Conservation (phyloP, 371 early-diverging fungal species). For the Haplosporangium sp. region DNA sequence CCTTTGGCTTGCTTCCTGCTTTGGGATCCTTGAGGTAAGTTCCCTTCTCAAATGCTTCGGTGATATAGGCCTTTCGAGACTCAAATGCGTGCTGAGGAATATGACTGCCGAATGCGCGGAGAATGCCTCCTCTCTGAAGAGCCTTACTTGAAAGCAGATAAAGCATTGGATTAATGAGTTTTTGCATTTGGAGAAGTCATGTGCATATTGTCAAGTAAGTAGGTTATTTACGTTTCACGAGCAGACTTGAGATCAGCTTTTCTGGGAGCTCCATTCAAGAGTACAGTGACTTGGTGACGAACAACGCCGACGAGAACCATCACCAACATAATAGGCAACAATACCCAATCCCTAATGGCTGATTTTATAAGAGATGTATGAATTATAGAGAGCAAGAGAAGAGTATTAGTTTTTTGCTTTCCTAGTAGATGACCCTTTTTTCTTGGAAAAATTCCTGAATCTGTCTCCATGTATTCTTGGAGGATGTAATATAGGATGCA, state of each 20-base stretch:
- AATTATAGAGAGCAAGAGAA: neutral
- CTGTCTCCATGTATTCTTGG: neutral
- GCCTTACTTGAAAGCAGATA: conserved; percentile 65
- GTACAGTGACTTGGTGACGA: conserved; percentile 90
- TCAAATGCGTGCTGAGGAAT: conserved; percentile 81
- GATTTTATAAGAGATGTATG: neutral
- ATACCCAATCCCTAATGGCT: conserved; percentile 94
- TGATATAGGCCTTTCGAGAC: conserved; percentile 75
- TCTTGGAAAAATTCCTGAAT: neutral
- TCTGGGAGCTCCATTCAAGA: conserved; percentile 85
- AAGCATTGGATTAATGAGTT: too few species aligned
- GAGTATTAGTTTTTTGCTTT: conserved; percentile 1
- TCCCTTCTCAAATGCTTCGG: conserved; percentile 85
- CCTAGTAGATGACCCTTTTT: neutral
- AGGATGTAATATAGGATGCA: neutral
- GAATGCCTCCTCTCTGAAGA: conserved; percentile 76
- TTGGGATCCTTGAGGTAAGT: conserved; percentile 83
- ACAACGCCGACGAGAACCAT: conserved; percentile 96
- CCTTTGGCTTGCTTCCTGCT: conserved; percentile 67
- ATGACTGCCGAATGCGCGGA: conserved; percentile 75
- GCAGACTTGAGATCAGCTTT: conserved; percentile 80
- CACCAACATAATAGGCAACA: conserved; percentile 95
- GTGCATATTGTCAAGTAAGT: neutral
- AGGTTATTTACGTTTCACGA: conserved; percentile 73
- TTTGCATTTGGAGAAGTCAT: too few species aligned